Evolutionary conservation across 306 rosid genomes (phyloP).

Genomic region (Vicia sativa): DNA sequence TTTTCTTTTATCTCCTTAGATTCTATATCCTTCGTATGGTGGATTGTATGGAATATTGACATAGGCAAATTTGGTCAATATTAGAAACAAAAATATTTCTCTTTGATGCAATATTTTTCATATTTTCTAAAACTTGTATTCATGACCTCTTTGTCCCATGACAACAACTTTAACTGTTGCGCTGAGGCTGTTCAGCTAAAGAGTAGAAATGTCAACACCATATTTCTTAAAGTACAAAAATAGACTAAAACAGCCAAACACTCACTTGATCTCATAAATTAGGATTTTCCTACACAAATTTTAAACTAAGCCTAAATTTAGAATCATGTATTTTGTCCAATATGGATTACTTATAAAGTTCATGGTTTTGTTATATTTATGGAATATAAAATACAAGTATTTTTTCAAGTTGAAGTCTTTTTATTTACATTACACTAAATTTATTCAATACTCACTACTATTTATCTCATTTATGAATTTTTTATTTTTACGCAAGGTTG

Average conservation of each 20-base stretch:
- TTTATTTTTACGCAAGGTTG: constrained; percentile 51
- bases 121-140: not conserved
- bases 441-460: not conserved
- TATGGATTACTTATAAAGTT: not conserved
- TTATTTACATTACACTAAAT: not conserved
- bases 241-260: not conserved
- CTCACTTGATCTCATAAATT: not conserved
- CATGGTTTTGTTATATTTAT: not conserved
- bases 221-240: not conserved
- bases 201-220: not conserved
- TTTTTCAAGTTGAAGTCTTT: not conserved
- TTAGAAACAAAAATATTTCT: not conserved
- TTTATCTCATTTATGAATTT: constrained; percentile 7
- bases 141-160: not conserved
- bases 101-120: not conserved
- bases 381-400: not conserved
- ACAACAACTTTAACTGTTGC: not conserved
- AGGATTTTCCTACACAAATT: constrained; percentile 16
- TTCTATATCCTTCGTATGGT: not conserved
- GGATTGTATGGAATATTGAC: not conserved
- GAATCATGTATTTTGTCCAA: constrained; percentile 12
- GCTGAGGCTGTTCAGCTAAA: not conserved
- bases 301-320: not conserved
- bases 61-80: not conserved
- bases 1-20: not conserved